phyloP scores from a whole-genome alignment of 2,329 filamentous ascomycete species.

The Aspergillus latus region DNA sequence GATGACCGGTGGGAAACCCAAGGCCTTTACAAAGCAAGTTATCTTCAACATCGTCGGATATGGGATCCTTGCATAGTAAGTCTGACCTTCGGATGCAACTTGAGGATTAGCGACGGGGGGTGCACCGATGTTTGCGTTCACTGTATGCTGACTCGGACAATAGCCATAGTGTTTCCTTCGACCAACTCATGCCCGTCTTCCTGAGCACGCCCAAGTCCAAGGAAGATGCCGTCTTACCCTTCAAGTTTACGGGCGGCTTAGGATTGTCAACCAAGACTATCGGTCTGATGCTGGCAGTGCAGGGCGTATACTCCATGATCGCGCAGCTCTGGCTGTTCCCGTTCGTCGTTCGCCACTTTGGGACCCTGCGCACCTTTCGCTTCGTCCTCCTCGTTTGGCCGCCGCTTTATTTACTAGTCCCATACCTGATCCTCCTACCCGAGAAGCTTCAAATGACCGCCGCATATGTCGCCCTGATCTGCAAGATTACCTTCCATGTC shows the following conservation, averaged over 20 bases:
- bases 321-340: constrained; percentile 85
- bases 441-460: constrained; percentile 67
- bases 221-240: constrained; percentile 63
- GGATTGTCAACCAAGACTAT: constrained; percentile 79
- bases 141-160: constrained; percentile 30
- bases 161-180: constrained; percentile 95
- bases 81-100: constrained; percentile 29
- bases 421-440: constrained; percentile 85
- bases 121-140: no score
- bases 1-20: constrained; percentile 48
- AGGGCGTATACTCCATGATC: constrained; percentile 86
- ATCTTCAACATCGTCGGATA: constrained; percentile 85
- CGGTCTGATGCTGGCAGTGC: constrained; percentile 81
- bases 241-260: constrained; percentile 87
- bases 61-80: constrained; percentile 92
- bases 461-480: constrained; percentile 75
- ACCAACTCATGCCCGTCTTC: constrained; percentile 89
- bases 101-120: not conserved
- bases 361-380: constrained; percentile 78
- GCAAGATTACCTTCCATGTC: constrained; percentile 91
- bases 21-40: constrained; percentile 80
- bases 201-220: constrained; percentile 67
- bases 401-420: constrained; percentile 79
- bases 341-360: constrained; percentile 69
- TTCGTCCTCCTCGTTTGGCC: constrained; percentile 81